Conservation (phyloP, 352 stramenopile species). For the Phytophthora pluvialis region DNA sequence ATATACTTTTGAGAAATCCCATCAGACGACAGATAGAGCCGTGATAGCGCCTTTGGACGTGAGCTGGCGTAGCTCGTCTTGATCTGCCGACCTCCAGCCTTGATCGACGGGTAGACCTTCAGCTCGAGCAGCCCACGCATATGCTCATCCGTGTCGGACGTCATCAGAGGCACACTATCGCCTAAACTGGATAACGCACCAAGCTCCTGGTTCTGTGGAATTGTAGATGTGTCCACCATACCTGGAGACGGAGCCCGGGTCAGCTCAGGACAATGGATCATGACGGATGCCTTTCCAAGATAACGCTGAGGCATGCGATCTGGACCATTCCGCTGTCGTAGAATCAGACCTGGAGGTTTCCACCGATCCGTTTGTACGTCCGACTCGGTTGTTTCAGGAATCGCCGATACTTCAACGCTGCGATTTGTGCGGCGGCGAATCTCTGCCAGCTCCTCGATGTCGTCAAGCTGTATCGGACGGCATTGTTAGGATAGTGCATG, state of each 20-base stretch:
- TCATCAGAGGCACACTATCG: conserved; percentile 19
- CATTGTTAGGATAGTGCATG: neutral
- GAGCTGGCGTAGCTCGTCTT: conserved; percentile 64
- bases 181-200: conserved; percentile 27
- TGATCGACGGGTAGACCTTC: conserved; percentile 56
- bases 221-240: conserved; percentile 1
- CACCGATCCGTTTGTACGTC: conserved; percentile 80
- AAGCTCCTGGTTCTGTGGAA: conserved; percentile 28
- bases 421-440: conserved; percentile 67
- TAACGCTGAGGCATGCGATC: conserved; percentile 76
- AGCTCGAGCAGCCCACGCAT: conserved; percentile 60
- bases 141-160: conserved; percentile 45
- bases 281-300: conserved; percentile 72
- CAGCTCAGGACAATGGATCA: conserved; percentile 72
- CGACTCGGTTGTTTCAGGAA: conserved; percentile 46
- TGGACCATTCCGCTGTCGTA: conserved; percentile 71
- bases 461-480: conserved; percentile 47
- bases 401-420: conserved; percentile 60
- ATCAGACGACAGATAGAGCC: conserved; percentile 75
- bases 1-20: conserved; percentile 80
- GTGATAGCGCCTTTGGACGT: conserved; percentile 61
- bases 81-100: conserved; percentile 60
- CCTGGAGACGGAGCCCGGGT: conserved; percentile 21
- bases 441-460: conserved; percentile 61
- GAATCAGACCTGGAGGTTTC: conserved; percentile 72